A percentile compares a stretch with the other conserved stretches of the same genome.
phyloP scores from a whole-genome alignment of 192 early-diverging fungal genomes.

The Radiomyces spectabilis region DNA sequence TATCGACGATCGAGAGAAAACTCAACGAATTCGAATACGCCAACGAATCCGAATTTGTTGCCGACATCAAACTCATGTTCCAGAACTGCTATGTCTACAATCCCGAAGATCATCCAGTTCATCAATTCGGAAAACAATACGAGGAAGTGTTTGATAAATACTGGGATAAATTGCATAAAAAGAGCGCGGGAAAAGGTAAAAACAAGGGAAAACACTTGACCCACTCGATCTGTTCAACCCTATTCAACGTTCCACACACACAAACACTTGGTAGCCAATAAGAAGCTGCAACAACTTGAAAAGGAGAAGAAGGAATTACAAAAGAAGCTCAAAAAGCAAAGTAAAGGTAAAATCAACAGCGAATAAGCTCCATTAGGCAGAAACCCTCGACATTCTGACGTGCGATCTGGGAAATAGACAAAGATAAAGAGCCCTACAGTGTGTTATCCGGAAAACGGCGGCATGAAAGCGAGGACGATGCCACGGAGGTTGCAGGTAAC shows the following conservation, averaged over 20 bases:
- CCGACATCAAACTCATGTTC: constrained; percentile 61
- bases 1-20: constrained; percentile 48
- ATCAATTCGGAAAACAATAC: constrained; percentile 53
- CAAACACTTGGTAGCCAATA: not conserved
- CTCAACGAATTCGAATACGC: constrained; percentile 52
- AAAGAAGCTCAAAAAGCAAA: not conserved
- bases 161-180: constrained; percentile 41
- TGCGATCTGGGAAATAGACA: too few relatives aligned
- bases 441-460: too few relatives aligned
- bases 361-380: not conserved
- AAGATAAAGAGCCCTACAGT: too few relatives aligned
- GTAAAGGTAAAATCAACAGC: not conserved
- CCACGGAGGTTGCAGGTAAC: too few relatives aligned
- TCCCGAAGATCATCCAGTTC: constrained; percentile 44
- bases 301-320: not conserved
- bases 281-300: not conserved
- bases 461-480: too few relatives aligned
- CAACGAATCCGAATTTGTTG: constrained; percentile 48
- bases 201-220: too few relatives aligned
- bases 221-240: not conserved
- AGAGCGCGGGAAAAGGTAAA: not conserved
- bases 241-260: not conserved
- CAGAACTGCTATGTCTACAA: constrained; percentile 74
- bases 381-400: too few relatives aligned
- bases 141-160: constrained; percentile 60